These are phyloP conservation scores for sunflower (Helianthus annuus) DNA, from an alignment of 129 eudicot genomes.

Conservation along the genomic window DNA sequence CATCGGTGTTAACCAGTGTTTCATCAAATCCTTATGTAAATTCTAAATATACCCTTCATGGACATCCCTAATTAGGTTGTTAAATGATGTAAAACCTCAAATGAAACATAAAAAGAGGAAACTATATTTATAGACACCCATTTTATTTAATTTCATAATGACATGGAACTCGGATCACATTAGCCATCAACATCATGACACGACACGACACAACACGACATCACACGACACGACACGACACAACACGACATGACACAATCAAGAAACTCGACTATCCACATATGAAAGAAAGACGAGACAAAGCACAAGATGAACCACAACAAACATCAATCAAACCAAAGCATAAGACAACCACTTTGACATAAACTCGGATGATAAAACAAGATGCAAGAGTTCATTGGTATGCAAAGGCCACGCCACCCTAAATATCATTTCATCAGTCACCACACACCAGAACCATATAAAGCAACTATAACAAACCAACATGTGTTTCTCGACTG, in stretches of 20 bases:
- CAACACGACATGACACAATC: not conserved
- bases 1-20: too few relatives aligned
- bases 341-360: conserved; percentile 8
- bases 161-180: not conserved
- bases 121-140: not conserved
- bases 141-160: not conserved
- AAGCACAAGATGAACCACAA: not conserved
- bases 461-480: conserved; percentile 6
- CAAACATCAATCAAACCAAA: not conserved
- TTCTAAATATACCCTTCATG: too few relatives aligned
- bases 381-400: conserved; percentile 10
- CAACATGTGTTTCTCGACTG: not conserved
- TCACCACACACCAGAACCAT: conserved; percentile 11
- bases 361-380: conserved; percentile 1
- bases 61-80: too few relatives aligned
- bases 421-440: conserved; percentile 4
- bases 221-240: not conserved
- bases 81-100: too few relatives aligned
- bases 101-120: too few relatives aligned
- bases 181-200: not conserved
- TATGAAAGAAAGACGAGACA: not conserved
- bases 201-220: not conserved
- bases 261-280: not conserved
- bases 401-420: conserved; percentile 9
- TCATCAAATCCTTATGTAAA: too few relatives aligned